phyloP scores from a whole-genome alignment of 768 basidiomycete genomes.

The Xerocomellus amylosporus region DNA sequence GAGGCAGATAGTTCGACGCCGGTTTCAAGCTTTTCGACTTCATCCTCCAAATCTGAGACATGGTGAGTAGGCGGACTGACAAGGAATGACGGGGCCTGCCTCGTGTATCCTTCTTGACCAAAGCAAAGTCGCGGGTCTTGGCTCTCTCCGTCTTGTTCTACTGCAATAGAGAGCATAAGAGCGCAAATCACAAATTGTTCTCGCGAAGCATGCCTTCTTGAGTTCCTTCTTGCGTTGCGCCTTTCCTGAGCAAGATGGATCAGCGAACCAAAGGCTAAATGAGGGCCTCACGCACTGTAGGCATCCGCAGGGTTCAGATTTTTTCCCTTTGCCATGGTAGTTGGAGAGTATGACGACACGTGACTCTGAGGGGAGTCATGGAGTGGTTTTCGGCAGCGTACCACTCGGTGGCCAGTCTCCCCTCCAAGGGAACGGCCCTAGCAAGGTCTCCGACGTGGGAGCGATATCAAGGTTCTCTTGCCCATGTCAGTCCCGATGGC shows the following conservation, averaged over 20 bases:
- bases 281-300: constrained; percentile 54
- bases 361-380: constrained; percentile 28
- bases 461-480: constrained; percentile 19
- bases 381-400: not conserved
- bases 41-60: constrained; percentile 71
- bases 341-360: constrained; percentile 15
- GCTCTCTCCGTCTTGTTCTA: constrained; percentile 89
- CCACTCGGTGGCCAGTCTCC: constrained; percentile 34
- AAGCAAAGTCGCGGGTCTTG: constrained; percentile 82
- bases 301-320: constrained; percentile 93
- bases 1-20: constrained; percentile 39
- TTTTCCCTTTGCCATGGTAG: constrained; percentile 78
- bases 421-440: constrained; percentile 49
- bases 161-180: constrained; percentile 36
- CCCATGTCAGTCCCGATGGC: constrained; percentile 31
- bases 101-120: constrained; percentile 91
- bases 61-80: constrained; percentile 1
- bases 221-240: constrained; percentile 91
- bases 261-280: not conserved
- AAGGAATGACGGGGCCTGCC: constrained; percentile 42
- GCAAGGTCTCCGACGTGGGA: constrained; percentile 14
- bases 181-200: constrained; percentile 10
- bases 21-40: constrained; percentile 66
- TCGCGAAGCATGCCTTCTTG: constrained; percentile 61
- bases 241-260: constrained; percentile 60